Conservation (phyloP, 345 rosid species). For the Odontarrhena argentea region DNA sequence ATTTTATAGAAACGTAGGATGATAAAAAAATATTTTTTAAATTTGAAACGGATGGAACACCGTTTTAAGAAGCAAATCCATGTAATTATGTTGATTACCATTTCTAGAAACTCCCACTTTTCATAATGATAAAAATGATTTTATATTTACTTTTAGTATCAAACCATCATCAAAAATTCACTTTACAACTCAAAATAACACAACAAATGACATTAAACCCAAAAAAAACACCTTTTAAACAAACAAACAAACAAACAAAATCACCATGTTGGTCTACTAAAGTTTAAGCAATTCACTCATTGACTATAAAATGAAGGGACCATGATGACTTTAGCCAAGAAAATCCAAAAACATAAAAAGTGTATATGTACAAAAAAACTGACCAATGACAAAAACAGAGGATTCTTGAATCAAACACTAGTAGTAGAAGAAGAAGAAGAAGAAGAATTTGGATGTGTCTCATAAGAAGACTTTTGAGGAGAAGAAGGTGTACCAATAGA, state of each 20-base stretch:
- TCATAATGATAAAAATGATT: background rate
- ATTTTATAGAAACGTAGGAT: no score
- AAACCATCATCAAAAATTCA: constrained; percentile 13
- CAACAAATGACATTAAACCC: constrained; percentile 8
- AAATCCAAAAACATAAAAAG: background rate
- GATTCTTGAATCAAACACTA: constrained; percentile 34
- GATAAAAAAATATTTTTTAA: no score
- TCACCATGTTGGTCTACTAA: constrained; percentile 17
- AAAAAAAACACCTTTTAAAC: background rate
- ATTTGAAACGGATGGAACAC: no score
- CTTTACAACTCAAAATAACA: constrained; percentile 22
- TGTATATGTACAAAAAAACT: constrained; percentile 31
- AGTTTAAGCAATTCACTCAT: background rate
- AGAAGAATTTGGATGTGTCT: constrained; percentile 57
- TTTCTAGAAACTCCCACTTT: background rate
- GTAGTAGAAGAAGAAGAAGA: constrained; percentile 24
- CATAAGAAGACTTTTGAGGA: constrained; percentile 52
- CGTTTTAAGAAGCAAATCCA: no score
- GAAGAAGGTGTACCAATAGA: constrained; percentile 43
- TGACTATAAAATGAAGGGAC: constrained; percentile 8
- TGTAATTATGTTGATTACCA: background rate
- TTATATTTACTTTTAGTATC: background rate
- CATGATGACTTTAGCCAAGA: constrained; percentile 16
- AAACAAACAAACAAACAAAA: background rate
- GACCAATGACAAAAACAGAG: background rate